Percentiles rank a stretch among this genome's conserved stretches.
These are phyloP conservation scores for Lasiodiplodia sp. DNA, from an alignment of 2,329 filamentous ascomycete species.

Conservation along the genomic window DNA sequence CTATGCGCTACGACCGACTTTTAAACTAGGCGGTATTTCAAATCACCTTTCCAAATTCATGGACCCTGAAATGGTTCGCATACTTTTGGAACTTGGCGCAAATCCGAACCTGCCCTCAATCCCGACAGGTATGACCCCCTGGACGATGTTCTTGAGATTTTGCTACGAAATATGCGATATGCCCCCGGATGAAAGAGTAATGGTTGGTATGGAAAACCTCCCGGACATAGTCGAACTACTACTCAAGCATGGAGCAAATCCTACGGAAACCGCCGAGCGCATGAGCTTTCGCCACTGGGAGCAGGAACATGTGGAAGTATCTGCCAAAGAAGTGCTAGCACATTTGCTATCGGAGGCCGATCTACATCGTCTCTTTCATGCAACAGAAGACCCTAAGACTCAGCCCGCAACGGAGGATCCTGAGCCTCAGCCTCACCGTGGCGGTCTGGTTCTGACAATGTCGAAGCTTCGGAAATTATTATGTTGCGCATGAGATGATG, in stretches of 20 bases:
- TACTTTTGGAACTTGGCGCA: neutral
- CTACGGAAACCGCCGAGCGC: no score
- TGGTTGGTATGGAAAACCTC: neutral
- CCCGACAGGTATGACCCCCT: neutral
- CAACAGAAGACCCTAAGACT: neutral
- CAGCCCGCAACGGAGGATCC: no score
- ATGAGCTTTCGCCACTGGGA: no score
- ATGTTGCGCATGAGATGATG: neutral
- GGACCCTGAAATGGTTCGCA: neutral
- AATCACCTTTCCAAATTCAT: rapidly evolving
- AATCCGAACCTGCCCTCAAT: neutral
- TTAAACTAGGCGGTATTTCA: rapidly evolving
- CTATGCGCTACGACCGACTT: neutral
- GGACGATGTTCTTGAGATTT: neutral
- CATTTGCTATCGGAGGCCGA: rapidly evolving
- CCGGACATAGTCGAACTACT: neutral
- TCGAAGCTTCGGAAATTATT: neutral
- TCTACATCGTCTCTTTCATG: neutral
- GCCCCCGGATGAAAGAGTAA: no score
- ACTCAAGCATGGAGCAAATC: neutral
- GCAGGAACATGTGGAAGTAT: neutral
- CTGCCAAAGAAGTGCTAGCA: neutral
- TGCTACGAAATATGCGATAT: no score
- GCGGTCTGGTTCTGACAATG: neutral
- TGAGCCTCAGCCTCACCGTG: no score